Evolutionary conservation across 257 asterid species (phyloP).

Genomic region (Asclepias syriaca): DNA sequence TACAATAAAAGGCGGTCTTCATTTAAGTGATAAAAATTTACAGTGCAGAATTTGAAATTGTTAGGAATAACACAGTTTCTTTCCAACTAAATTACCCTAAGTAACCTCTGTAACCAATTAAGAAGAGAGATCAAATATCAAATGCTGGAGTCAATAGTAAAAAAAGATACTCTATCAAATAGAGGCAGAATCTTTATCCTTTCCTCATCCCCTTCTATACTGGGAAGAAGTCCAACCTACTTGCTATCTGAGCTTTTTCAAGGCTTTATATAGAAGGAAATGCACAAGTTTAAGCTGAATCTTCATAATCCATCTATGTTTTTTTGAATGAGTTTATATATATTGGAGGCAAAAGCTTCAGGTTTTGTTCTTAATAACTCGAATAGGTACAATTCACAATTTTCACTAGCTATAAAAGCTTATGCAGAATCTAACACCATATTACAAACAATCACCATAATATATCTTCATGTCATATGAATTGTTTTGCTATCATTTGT

Average conservation of each 20-base stretch:
- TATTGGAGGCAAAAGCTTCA: neutral
- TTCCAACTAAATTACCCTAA: neutral
- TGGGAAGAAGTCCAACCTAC: neutral
- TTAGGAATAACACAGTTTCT: neutral
- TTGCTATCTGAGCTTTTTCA: neutral
- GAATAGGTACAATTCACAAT: neutral
- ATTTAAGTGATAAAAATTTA: neutral
- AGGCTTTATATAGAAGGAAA: neutral
- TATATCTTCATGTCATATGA: neutral
- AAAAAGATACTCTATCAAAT: slow-evolving; percentile 2
- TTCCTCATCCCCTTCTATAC: neutral
- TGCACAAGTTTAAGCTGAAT: neutral
- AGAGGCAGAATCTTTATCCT: neutral
- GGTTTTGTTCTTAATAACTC: neutral
- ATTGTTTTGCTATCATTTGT: neutral
- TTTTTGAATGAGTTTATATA: neutral
- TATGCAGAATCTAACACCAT: neutral
- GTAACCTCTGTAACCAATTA: neutral
- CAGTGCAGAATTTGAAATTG: neutral
- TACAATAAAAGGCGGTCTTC: neutral
- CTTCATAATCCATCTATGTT: neutral
- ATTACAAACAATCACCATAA: neutral
- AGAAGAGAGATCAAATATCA: slow-evolving; percentile 2
- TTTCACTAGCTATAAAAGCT: slow-evolving; percentile 1
- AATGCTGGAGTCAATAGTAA: neutral